Base-by-base conservation (phyloP, 164 flowering plant species). In the Stephania cephalantha region DNA sequence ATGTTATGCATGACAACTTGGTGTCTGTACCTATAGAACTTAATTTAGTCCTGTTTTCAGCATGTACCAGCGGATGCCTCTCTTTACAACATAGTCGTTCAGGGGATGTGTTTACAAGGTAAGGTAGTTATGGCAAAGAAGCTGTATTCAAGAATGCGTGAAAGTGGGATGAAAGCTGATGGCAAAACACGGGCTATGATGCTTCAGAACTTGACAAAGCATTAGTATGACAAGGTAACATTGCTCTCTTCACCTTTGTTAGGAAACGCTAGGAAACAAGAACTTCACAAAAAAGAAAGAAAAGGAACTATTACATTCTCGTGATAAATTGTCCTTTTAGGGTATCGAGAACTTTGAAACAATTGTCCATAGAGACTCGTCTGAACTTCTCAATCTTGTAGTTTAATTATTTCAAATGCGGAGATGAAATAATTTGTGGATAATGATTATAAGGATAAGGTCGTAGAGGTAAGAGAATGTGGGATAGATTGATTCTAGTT, bases 181-280 rank as follows among this genome's bases (percentile, higher is more conserved):
- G 92, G 91, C 46, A 92, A 92, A 85, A 94, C 97, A 46, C 80
- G 94, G 71, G 93, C 91, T 46, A 73, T 92, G 81, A 91, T 94
- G 95, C 88, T 90, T 78, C 97, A 92, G 70, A 83, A 83, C 83
- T 85, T 89, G 61, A 68, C 58, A 68, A 77, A 73, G 71, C 71
- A 76, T 76, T 74, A 68, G 29, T 9, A 25, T 70, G 75, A 71
- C 52, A 7, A 68, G 72, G 48, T 5, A 71, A 64, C 48, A 80
- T 76, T 73, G 53, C 73, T 44, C 11, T 77, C 61, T 71, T 75
- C 63, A 55, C 5, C 63, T 12, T 55, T 18, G 63, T 55, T 55
- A 55, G 18, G 6, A 12, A 55, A 55, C 63, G 4, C 17, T 7
- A 48, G 53, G 13, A 48, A 48, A 48, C 53, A 8, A 48, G 13